A percentile compares a stretch with the other conserved stretches of the same genome.
These are phyloP conservation scores for Acer negundo DNA, from an alignment of 345 rosid genomes.

Conservation along the genomic window DNA sequence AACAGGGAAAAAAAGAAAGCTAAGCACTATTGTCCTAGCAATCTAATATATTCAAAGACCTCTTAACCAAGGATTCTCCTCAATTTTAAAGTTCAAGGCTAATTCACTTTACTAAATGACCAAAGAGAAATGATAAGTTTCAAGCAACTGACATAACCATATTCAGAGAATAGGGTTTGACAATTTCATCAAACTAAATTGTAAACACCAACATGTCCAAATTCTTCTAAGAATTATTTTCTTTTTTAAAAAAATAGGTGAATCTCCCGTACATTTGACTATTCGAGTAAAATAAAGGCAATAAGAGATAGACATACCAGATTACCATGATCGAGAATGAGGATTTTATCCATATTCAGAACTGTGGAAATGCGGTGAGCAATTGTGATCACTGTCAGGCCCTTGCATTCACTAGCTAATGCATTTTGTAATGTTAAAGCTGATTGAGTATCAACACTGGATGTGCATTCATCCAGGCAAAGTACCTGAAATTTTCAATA, in stretches of 20 bases:
- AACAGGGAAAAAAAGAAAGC: no score
- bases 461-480: constrained; percentile 96
- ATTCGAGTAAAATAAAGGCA: neutral
- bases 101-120: neutral
- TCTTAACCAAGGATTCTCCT: no score
- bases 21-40: no score
- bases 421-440: constrained; percentile 71
- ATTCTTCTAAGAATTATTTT: neutral
- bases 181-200: neutral
- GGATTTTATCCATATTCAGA: constrained; percentile 64
- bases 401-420: constrained; percentile 67
- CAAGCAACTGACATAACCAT: no score
- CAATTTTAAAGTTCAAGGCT: neutral
- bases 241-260: neutral
- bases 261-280: neutral
- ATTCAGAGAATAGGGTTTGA: neutral
- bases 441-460: constrained; percentile 73
- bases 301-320: constrained; percentile 38
- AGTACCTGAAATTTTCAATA: constrained; percentile 50
- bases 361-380: constrained; percentile 95
- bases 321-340: constrained; percentile 68
- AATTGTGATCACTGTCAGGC: constrained; percentile 79
- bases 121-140: neutral
- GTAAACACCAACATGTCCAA: neutral
- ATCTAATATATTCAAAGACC: no score